These are phyloP conservation scores for Dothistroma septosporum DNA, from an alignment of 2,329 filamentous ascomycete genomes.

Conservation along the genomic window DNA sequence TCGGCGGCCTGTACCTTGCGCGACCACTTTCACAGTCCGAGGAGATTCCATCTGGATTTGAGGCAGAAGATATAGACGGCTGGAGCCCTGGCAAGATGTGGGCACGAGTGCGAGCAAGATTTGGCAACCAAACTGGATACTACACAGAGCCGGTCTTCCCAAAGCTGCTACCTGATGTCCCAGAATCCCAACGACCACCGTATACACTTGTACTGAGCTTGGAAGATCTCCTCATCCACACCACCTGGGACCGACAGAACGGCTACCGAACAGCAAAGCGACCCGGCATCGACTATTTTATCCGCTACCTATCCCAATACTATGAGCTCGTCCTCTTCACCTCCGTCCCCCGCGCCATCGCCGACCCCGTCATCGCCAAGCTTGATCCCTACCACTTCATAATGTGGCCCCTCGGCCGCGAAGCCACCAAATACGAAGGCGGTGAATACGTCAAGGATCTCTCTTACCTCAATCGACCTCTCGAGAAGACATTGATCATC, in stretches of 20 bases:
- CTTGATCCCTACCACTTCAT: constrained; percentile 93
- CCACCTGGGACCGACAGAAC: constrained; percentile 88
- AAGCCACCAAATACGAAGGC: constrained; percentile 95
- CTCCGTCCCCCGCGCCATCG: constrained; percentile 75
- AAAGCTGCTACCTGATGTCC: constrained; percentile 78
- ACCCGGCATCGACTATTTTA: constrained; percentile 93
- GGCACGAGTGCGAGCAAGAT: constrained; percentile 70
- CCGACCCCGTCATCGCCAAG: constrained; percentile 84
- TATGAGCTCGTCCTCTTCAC: constrained; percentile 98
- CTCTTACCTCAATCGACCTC: constrained; percentile 93
- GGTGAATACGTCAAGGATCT: constrained; percentile 98
- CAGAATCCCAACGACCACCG: constrained; percentile 75
- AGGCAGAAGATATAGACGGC: constrained; percentile 67
- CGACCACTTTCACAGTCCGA: constrained; percentile 80
- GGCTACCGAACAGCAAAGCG: constrained; percentile 95
- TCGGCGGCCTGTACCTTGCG: constrained; percentile 69
- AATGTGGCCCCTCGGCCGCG: constrained; percentile 89
- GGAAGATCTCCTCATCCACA: constrained; percentile 91
- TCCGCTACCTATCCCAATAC: constrained; percentile 94
- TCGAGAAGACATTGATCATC: constrained; percentile 91
- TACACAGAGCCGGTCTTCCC: constrained; percentile 95
- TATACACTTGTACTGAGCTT: constrained; percentile 90
- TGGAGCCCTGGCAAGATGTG: constrained; percentile 75
- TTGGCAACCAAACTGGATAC: constrained; percentile 74
- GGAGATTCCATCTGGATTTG: constrained; percentile 53